A percentile compares a stretch with the other conserved stretches of the same genome.
Conservation (phyloP, 768 basidiomycete species). For the Boletellus ananas region DNA sequence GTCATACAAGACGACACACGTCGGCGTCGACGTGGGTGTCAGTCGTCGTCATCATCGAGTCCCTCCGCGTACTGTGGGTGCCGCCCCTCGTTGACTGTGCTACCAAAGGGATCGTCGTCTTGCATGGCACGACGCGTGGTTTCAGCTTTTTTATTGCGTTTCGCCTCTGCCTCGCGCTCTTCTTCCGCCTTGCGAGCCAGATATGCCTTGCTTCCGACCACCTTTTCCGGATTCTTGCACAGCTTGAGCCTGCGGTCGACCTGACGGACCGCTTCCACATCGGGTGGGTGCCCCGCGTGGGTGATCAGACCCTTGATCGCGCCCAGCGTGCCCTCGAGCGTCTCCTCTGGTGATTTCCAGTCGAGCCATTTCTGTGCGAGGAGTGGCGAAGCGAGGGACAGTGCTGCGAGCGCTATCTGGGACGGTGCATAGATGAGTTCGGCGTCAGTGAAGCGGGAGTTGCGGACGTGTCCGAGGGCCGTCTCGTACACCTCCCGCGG, state of each 20-base stretch:
- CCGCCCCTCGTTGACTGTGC: conserved; percentile 39
- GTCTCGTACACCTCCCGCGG: conserved; percentile 57
- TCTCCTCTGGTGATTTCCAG: conserved; percentile 33
- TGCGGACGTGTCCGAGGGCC: conserved; percentile 64
- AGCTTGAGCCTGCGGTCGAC: conserved; percentile 82
- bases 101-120: conserved; percentile 70
- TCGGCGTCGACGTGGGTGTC: conserved; percentile 29
- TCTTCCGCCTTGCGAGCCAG: conserved; percentile 66
- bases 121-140: conserved; percentile 43
- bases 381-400: conserved; percentile 60
- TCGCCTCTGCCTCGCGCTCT: conserved; percentile 65
- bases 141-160: conserved; percentile 59
- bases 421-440: conserved; percentile 92
- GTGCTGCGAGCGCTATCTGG: conserved; percentile 84
- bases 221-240: conserved; percentile 96
- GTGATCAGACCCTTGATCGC: conserved; percentile 56
- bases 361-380: conserved; percentile 60
- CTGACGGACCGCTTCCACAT: conserved; percentile 80
- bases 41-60: conserved; percentile 37
- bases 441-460: conserved; percentile 85
- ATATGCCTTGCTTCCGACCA: conserved; percentile 84
- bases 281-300: conserved; percentile 55
- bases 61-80: conserved; percentile 29
- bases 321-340: conserved; percentile 32
- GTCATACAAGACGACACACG: neutral